Evolutionary conservation across 164 flowering plant species (phyloP).

Genomic region (Vitis riparia): DNA sequence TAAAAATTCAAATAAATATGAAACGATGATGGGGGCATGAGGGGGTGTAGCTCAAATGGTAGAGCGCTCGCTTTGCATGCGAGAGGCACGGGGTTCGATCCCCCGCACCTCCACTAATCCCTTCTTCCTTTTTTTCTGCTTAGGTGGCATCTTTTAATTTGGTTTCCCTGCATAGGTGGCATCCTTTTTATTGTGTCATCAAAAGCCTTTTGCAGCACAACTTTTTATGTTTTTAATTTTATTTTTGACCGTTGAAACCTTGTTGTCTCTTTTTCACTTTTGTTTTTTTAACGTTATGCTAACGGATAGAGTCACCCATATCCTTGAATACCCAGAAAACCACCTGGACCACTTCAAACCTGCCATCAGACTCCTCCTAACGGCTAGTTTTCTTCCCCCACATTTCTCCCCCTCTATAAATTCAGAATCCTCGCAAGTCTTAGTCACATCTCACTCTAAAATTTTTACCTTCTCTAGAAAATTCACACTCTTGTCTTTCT

Average conservation of each 20-base stretch:
- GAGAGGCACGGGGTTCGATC: constrained; percentile 95
- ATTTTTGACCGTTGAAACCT: not conserved
- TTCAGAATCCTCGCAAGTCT: not conserved
- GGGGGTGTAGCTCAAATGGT: constrained; percentile 98
- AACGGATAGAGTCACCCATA: not conserved
- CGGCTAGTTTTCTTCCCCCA: constrained; percentile 6
- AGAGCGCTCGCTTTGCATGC: constrained; percentile 99
- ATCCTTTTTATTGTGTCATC: too few relatives aligned
- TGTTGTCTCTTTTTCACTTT: not conserved
- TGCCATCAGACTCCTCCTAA: not conserved
- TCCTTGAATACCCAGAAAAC: not conserved
- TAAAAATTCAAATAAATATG: too few relatives aligned
- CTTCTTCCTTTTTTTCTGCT: too few relatives aligned
- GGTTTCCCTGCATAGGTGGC: too few relatives aligned
- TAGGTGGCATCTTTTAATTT: too few relatives aligned
- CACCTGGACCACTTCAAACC: not conserved
- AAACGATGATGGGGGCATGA: too few relatives aligned
- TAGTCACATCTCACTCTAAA: not conserved
- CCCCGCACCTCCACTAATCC: constrained; percentile 69
- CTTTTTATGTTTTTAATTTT: not conserved
- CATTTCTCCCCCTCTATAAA: not conserved
- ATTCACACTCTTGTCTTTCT: not conserved
- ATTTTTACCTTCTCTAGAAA: not conserved
- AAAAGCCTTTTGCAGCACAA: not conserved
- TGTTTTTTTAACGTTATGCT: not conserved